These are phyloP conservation scores for Camillea tinctor DNA, from an alignment of 2,329 filamentous ascomycete genomes.

Conservation along the genomic window DNA sequence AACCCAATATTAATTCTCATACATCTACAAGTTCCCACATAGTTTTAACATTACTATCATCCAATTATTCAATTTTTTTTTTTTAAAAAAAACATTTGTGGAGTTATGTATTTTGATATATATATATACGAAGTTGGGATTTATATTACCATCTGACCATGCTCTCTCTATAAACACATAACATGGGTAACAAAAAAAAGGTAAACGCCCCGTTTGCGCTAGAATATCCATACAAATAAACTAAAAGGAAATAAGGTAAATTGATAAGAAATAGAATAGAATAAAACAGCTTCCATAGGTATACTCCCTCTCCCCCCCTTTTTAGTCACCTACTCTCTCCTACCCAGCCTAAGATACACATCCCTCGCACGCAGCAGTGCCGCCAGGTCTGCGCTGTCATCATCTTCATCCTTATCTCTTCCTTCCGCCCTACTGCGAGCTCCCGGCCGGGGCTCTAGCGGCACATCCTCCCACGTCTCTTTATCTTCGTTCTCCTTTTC, in stretches of 20 bases:
- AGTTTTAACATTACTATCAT: too few species aligned
- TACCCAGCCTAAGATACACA: neutral
- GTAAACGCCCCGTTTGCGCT: neutral
- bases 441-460: neutral
- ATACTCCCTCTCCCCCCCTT: neutral
- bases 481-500: neutral
- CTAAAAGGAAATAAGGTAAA: neutral
- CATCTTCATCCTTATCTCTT: slow-evolving; percentile 2
- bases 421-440: neutral
- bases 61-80: too few species aligned
- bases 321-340: neutral
- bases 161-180: too few species aligned
- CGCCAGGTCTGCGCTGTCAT: neutral
- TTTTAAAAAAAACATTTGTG: too few species aligned
- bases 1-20: too few species aligned
- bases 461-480: neutral
- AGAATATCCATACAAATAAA: neutral
- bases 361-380: slow-evolving; percentile 3
- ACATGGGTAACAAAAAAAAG: neutral
- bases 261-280: too few species aligned
- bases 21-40: too few species aligned
- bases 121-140: too few species aligned
- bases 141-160: too few species aligned
- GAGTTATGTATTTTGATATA: too few species aligned
- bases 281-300: too few species aligned